A percentile compares a stretch with the other conserved stretches of the same genome.
These are phyloP conservation scores for Penicillium sp. DNA, from an alignment of 2,329 filamentous ascomycete genomes.

Conservation along the genomic window DNA sequence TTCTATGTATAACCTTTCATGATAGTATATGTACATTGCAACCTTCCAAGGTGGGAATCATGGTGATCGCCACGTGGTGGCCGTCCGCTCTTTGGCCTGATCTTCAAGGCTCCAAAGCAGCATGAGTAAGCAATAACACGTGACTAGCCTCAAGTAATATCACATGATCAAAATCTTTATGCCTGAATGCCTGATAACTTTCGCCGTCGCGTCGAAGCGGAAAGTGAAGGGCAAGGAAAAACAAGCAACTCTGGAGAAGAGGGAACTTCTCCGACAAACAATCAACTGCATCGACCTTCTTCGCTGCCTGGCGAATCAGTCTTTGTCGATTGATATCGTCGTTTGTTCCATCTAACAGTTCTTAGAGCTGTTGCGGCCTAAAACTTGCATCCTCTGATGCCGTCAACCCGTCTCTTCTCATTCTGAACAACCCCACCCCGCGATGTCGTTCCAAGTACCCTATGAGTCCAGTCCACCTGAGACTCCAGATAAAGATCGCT, in stretches of 20 bases:
- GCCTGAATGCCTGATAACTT: constrained; percentile 9
- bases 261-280: not conserved
- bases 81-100: not conserved
- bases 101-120: not conserved
- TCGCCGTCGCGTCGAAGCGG: constrained; percentile 13
- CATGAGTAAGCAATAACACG: not conserved
- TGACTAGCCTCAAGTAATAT: fast-evolving
- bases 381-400: constrained; percentile 16
- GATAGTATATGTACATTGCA: too few species aligned
- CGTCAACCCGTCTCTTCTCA: constrained; percentile 7
- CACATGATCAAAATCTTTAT: not conserved
- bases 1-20: too few species aligned
- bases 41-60: too few species aligned
- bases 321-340: not conserved
- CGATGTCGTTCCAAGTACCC: constrained; percentile 39
- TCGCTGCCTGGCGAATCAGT: too few species aligned
- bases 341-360: not conserved
- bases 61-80: too few species aligned
- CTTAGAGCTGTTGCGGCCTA: constrained; percentile 22
- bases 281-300: not conserved
- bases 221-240: constrained; percentile 11
- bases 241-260: constrained; percentile 6
- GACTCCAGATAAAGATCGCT: constrained; percentile 38
- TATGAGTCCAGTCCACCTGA: constrained; percentile 40
- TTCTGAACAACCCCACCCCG: constrained; percentile 2